Base-by-base conservation (phyloP, 306 rosid species). In the Nissolia schottii region DNA sequence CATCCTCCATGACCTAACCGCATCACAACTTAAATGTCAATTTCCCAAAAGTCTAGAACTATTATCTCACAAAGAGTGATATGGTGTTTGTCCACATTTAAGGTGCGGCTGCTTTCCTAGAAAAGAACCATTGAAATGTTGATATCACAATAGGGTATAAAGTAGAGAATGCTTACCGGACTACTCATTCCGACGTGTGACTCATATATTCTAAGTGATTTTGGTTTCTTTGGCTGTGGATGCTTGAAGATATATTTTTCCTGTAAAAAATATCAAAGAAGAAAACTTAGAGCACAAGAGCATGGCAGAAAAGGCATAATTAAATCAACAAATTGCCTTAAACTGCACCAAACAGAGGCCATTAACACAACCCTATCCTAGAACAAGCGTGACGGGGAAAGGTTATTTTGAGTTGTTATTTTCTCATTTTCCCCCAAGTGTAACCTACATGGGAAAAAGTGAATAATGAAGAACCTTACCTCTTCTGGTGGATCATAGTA, bases 401-500 rank as follows among this genome's bases (percentile, higher is more conserved):
- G 40, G n/a, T n/a, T n/a, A n/a, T n/a, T n/a, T n/a, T n/a, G n/a
- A n/a, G n/a, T n/a, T n/a, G n/a, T n/a, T n/a, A n/a, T n/a, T n/a
- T n/a, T n/a, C n/a, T n/a, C n/a, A n/a, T n/a, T n/a, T n/a, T n/a
- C n/a, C n/a, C n/a, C n/a, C 28, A 73, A 71, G 35, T 25, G 24
- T 76, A 61, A 14, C 54, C 34, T 56, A 31, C 60, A 79, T 19
- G 50, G 67, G 78, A 67, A 31, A 58, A 45, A n/a, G n/a, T n/a
- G n/a, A n/a, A n/a, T n/a, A n/a, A 69, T 65, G 29, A 7, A 75
- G 58, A 77, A 75, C 57, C 79, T 41, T 81, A 91, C 99, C 97
- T 88, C 93, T 82, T 95, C 97, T 16, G 97, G 97, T 43, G 99
- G 99, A 77, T 95, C 99, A 73, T 95, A 95, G 87, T 91, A 95